Base-by-base conservation (phyloP, 768 basidiomycete species). In the Astraeus odoratus region DNA sequence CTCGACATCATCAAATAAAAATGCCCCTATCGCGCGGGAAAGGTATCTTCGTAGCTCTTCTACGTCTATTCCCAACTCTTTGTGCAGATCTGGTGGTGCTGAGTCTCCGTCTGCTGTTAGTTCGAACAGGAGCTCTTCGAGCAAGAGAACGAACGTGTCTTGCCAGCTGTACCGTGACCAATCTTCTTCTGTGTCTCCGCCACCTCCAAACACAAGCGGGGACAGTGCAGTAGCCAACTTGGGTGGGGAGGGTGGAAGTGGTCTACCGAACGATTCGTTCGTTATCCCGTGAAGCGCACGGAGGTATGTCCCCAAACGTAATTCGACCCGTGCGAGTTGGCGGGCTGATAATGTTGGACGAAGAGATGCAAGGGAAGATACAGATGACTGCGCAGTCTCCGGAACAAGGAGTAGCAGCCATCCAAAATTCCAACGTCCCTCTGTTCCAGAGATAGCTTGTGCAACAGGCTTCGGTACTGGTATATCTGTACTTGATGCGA, bases 1-100 rank as follows among this genome's bases (percentile, higher is more conserved):
- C 43, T 84, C 80, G 43, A 79, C 82, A 45, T 89, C 86, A 52
- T 86, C 83, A 51, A 88, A 89, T 12, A 89, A 69, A 57, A 78
- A 87, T 40, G 73, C 80, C 12, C 77, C 81, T 47, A 89, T 86
- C 18, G 86, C 86, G 19, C 83, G 80, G 19, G 75, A 76, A 33
- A 86, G 73, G 52, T 65, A 68, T 3, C 54, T 51, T 25, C 79
- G 73, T 42, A 84, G 68, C 22, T 70, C 65, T 19, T 56, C 51
- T 41, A 73, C 70, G 23, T 64, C 44, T 16, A 56, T 10, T 16
- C 54, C 59, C 2, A 65, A 46, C 26, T 23, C 39, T 13, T 36
- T 6, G 6, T 19, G 20, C 8, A 50, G 39, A 3, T 43, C 37
- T 22, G 45, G 52, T 25, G 42, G 49, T 27, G 48, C 46, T 38